Evolutionary conservation across 202 grass and related monocot genomes (phyloP).

Genomic region (Carex arenaria): DNA sequence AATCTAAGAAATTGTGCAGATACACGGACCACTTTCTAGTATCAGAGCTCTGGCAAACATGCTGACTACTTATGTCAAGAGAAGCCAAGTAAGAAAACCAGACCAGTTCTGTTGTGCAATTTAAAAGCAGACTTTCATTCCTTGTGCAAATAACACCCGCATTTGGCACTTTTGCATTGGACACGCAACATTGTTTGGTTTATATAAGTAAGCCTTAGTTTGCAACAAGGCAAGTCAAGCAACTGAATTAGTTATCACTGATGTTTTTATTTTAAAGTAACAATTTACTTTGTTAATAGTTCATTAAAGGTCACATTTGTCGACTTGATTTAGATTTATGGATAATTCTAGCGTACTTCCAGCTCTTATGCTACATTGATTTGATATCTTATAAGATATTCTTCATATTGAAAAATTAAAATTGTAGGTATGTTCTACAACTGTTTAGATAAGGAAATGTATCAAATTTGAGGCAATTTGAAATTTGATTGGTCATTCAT

Average conservation of each 20-base stretch:
- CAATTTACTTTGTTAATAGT: background rate
- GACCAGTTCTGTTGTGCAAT: background rate
- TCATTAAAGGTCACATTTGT: background rate
- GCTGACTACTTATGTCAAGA: constrained; percentile 53
- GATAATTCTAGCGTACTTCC: too few species aligned
- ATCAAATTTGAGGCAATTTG: too few species aligned
- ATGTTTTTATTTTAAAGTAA: background rate
- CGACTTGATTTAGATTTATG: background rate
- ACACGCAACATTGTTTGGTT: background rate
- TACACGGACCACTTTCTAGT: constrained; percentile 60
- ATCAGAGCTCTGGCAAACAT: constrained; percentile 69
- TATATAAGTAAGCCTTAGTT: background rate
- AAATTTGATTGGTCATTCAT: too few species aligned
- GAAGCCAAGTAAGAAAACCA: constrained; percentile 47
- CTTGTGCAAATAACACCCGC: background rate
- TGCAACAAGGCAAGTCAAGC: background rate
- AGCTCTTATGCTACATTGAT: too few species aligned
- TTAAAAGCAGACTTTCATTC: background rate
- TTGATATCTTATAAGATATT: too few species aligned
- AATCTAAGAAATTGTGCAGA: constrained; percentile 33
- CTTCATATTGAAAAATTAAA: too few species aligned
- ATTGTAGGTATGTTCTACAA: too few species aligned
- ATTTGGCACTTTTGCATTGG: background rate
- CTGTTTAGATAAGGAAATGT: too few species aligned
- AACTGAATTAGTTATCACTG: background rate